Base-by-base conservation (phyloP, 805 yeast species). In the Pichia phayaonensis region DNA sequence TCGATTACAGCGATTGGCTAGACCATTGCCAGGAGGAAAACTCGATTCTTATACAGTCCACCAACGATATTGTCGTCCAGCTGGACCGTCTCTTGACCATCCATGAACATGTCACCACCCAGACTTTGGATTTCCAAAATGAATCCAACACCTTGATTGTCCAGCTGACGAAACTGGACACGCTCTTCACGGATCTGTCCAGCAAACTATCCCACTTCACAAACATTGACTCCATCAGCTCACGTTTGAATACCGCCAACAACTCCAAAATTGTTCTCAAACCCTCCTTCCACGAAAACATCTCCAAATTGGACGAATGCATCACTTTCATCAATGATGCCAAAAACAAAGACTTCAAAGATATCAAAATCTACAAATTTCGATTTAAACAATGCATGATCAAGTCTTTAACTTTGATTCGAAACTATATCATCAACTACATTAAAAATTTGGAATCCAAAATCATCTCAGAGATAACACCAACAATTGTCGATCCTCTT, bases 371-470 rank as follows among this genome's bases (percentile, higher is more conserved):
- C 2, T 89, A 86, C 62, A 76, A 75, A 45, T 79, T 81, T 55
- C 76, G 90, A 52, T 88, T 87, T 68, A 79, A 86, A 54, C 95
- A 87, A 59, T 87, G 96, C 60, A 73, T 89, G 75, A 81, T 90
- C 1, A 75, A 96, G 52, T 83, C 95, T 1, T 72, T 89, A 44
- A 81, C 94, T 0, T 70, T 92, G 52, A 78, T 89, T 16, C 76
- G 84, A 55, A 86, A 83, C 59, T 88, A 83, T 61, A 66, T 86
- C 49, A 72, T 72, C 11, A 64, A 64, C n/a, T 73, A 72, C 34
- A 62, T 79, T 41, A 71, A 67, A 48, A 63, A 57, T 18, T 51
- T 72, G 26, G 68, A 68, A 42, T 55, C 60, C 18, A 57, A 53
- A 16, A 45, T 66, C 10, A 51, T 54, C 21, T 38, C 39, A 1